Percentiles rank a stretch among this genome's conserved stretches.
Conservation (phyloP, 2,329 filamentous ascomycete species). For the Phaeophleospora eucalypticola region DNA sequence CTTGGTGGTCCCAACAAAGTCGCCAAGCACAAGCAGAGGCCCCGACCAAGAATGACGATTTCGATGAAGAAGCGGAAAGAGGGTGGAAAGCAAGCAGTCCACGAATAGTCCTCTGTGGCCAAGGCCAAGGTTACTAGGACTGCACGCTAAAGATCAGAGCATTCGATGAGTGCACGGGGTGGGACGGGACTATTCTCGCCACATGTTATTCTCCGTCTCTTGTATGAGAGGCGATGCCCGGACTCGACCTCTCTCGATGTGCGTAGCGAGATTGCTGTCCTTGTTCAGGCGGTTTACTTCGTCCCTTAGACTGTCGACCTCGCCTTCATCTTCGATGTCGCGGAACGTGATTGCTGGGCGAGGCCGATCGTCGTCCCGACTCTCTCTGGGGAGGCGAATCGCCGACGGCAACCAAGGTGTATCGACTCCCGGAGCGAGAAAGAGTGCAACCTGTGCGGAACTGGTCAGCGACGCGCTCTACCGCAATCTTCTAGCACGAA, state of each 20-base stretch:
- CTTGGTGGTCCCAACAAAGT: slow-evolving; percentile 52
- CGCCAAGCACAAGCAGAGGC: slow-evolving; percentile 47
- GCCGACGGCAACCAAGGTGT: slow-evolving; percentile 29
- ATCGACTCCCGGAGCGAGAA: slow-evolving; percentile 24
- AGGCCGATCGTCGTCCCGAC: slow-evolving; percentile 4
- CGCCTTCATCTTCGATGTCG: slow-evolving; percentile 24
- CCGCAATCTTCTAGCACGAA: background rate
- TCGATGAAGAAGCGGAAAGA: slow-evolving; percentile 23
- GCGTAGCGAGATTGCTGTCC: slow-evolving; percentile 28
- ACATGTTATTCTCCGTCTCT: slow-evolving; percentile 10
- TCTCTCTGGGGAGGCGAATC: slow-evolving; percentile 24
- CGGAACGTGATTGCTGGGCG: slow-evolving; percentile 24
- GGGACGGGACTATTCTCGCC: background rate
- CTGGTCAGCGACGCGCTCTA: background rate
- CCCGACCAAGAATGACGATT: slow-evolving; percentile 64
- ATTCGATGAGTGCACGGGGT: background rate
- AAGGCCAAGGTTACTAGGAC: background rate
- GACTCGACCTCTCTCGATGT: slow-evolving; percentile 25
- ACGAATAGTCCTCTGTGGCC: too few relatives aligned
- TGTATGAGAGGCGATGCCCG: slow-evolving; percentile 15
- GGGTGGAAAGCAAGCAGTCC: slow-evolving; percentile 42
- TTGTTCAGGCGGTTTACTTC: slow-evolving; percentile 30
- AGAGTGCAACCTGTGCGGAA: slow-evolving; percentile 22
- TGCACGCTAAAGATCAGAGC: slow-evolving; percentile 1
- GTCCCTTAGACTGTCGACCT: slow-evolving; percentile 26